A percentile compares a stretch with the other conserved stretches of the same genome.
Evolutionary conservation across 2,329 filamentous ascomycete genomes (phyloP).

Genomic region (Arthrobotrys sinensis): DNA sequence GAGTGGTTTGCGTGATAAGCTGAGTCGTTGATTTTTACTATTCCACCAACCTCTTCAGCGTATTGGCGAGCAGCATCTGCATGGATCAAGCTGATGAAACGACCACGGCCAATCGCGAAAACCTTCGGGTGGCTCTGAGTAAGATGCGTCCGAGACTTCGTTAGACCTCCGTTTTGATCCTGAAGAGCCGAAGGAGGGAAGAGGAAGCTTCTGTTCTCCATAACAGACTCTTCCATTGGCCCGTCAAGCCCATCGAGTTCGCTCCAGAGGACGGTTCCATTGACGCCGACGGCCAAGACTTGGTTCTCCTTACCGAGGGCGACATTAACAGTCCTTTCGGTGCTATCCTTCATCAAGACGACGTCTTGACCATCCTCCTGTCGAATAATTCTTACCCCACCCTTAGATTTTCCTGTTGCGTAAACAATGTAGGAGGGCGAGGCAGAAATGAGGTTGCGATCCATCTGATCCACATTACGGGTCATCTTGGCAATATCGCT

Average conservation of each 20-base stretch:
- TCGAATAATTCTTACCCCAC: slow-evolving; percentile 91
- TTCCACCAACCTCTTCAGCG: slow-evolving; percentile 71
- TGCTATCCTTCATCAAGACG: slow-evolving; percentile 90
- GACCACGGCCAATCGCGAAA: slow-evolving; percentile 95
- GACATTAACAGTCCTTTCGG: slow-evolving; percentile 96
- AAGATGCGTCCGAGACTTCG: slow-evolving; percentile 94
- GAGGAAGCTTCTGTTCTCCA: slow-evolving; percentile 88
- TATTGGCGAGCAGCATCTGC: slow-evolving; percentile 73
- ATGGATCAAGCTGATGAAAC: slow-evolving; percentile 91
- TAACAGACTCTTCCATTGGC: slow-evolving; percentile 79
- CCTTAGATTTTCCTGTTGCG: slow-evolving; percentile 87
- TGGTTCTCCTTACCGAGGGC: slow-evolving; percentile 76
- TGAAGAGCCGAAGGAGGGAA: slow-evolving; percentile 88
- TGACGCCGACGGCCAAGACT: slow-evolving; percentile 92
- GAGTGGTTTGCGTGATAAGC: slow-evolving; percentile 88
- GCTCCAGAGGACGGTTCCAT: slow-evolving; percentile 97
- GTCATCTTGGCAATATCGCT: slow-evolving; percentile 95
- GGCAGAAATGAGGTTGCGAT: slow-evolving; percentile 91
- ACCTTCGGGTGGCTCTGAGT: slow-evolving; percentile 91
- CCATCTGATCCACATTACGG: slow-evolving; percentile 98
- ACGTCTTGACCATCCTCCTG: slow-evolving; percentile 94
- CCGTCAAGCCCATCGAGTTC: slow-evolving; percentile 57
- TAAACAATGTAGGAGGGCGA: slow-evolving; percentile 94
- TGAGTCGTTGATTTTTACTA: slow-evolving; percentile 80
- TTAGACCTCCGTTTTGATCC: slow-evolving; percentile 91